These are phyloP conservation scores for Russula olivacea DNA, from an alignment of 768 basidiomycete genomes.

Conservation along the genomic window DNA sequence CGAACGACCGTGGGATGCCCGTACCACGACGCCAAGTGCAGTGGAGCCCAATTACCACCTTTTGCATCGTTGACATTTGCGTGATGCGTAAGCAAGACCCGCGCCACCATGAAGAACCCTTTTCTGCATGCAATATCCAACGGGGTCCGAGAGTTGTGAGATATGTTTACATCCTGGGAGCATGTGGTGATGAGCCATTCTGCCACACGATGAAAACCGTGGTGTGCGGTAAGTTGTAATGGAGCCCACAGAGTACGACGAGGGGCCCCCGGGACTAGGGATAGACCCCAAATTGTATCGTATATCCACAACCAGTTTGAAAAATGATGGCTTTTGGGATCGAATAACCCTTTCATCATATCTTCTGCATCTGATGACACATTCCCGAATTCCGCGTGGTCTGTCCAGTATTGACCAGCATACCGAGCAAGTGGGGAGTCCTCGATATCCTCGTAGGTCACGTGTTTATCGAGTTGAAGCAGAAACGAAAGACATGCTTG, in stretches of 20 bases:
- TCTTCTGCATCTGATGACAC: neutral
- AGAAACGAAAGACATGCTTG: neutral
- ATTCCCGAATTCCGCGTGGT: neutral
- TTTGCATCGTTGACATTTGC: neutral
- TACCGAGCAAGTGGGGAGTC: neutral
- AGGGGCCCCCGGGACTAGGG: fast-evolving
- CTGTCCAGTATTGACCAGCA: neutral
- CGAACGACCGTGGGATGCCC: neutral
- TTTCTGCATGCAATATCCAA: too few species aligned
- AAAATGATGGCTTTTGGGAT: neutral
- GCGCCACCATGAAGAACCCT: too few species aligned
- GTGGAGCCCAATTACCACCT: neutral
- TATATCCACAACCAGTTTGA: neutral
- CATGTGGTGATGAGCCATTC: neutral
- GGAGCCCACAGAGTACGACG: neutral
- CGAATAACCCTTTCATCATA: neutral
- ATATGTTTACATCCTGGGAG: too few species aligned
- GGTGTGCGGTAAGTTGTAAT: neutral
- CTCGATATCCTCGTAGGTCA: neutral
- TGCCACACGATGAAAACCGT: neutral
- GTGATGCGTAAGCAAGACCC: too few species aligned
- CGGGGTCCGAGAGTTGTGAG: too few species aligned
- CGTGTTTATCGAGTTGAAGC: neutral
- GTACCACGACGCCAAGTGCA: neutral
- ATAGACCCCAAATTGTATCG: neutral